Base-by-base conservation (phyloP, 1,284 basidiomycete species). In the Rhodotorula glutinis region DNA sequence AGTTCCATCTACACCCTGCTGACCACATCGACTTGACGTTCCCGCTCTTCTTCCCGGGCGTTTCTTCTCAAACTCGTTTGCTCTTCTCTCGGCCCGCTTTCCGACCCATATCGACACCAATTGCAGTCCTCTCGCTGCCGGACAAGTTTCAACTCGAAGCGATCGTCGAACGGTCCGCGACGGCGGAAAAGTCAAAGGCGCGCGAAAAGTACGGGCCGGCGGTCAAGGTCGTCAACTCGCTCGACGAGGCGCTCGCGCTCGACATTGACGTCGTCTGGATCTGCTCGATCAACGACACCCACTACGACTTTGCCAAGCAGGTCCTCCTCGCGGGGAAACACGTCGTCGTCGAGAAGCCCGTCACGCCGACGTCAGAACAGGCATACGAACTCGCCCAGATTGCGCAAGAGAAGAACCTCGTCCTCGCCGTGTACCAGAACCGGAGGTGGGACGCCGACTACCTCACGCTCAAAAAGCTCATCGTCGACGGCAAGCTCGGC, bases 371-470 rank as follows among this genome's bases (percentile, higher is more conserved):
- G 0, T 81, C 81, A 8, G 79, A 79, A 25, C 83, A 92, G 77
- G 89, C 89, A 2, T 80, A 80, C 68, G 86, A 89, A 70, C 84
- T 93, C 41, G 84, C 84, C 44, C 78, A 79, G 17, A 79, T 92
- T 55, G 90, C 91, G 3, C 83, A 82, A 74, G 79, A 81, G 19
- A 88, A 88, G 74, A 82, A 83, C 40, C 81, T 89, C 53, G 82
- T 91, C 41, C 79, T 92, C 49, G 88, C 78, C 27, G 78, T 70
- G 23, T 70, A 69, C 68, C 60, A 93, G 78, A 93, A 92, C 79
- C 82, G 89, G 59, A 83, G 89, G 72, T 91, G 87, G 85, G 89
- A 91, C 78, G 86, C 87, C 2, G 91, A 94, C 76, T 92, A 88
- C 79, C 80, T 91, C 61, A 86, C 90, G 10, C 81, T 92, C 62